Evolutionary conservation across 345 rosid species (phyloP).

Genomic region (Clarkia xantiana): DNA sequence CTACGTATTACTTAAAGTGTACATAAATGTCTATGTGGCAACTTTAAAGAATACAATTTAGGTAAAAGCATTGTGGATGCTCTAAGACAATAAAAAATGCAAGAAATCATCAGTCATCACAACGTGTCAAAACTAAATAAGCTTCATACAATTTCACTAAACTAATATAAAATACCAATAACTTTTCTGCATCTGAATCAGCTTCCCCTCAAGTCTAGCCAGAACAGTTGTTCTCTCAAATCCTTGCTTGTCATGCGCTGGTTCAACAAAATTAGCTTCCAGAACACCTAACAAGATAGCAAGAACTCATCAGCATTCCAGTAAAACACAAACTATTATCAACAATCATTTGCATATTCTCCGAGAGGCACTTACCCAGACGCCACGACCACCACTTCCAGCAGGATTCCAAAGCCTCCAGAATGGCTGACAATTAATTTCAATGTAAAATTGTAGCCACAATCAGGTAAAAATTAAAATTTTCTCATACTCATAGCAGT

Average conservation of each 20-base stretch:
- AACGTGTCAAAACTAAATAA: neutral
- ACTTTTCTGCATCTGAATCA: conserved; percentile 67
- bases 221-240: conserved; percentile 88
- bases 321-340: no score
- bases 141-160: neutral
- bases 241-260: conserved; percentile 96
- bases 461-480: neutral
- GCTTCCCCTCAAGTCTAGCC: conserved; percentile 64
- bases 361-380: conserved; percentile 40
- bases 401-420: conserved; percentile 97
- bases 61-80: no score
- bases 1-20: no score
- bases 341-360: neutral
- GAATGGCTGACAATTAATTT: conserved; percentile 50
- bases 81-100: neutral
- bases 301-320: conserved; percentile 10
- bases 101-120: no score
- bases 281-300: conserved; percentile 45
- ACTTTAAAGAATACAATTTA: no score
- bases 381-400: conserved; percentile 93
- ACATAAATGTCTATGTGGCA: no score
- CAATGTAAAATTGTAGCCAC: no score
- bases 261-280: conserved; percentile 93
- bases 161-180: conserved; percentile 43
- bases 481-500: no score